Evolutionary conservation across 2,329 filamentous ascomycete genomes (phyloP).

Genomic region (Phaeosphaeriaceae sp.): DNA sequence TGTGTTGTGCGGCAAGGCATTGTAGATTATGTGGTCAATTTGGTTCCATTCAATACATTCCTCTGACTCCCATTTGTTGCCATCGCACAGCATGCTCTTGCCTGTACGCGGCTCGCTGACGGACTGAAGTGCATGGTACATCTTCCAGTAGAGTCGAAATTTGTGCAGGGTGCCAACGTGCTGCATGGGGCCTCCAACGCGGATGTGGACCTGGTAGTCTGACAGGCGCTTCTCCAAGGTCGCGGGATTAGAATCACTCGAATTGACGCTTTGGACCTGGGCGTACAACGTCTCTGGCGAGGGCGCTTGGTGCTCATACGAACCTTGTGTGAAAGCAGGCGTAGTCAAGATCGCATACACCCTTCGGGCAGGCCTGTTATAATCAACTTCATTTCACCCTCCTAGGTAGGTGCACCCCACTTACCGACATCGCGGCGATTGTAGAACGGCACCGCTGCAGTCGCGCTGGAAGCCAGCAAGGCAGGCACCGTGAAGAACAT

Average conservation of each 20-base stretch:
- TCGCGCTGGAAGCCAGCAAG: not conserved
- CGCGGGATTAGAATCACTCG: too few species aligned
- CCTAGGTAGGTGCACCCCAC: not conserved
- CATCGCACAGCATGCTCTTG: not conserved
- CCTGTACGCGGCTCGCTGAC: not conserved
- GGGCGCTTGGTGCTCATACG: too few species aligned
- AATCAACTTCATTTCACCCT: too few species aligned
- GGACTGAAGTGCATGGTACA: not conserved
- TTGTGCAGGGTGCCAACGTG: constrained; percentile 5
- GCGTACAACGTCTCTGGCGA: too few species aligned
- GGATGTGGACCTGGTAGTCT: constrained; percentile 1
- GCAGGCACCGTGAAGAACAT: not conserved
- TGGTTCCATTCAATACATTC: constrained; percentile 2
- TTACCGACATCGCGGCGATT: constrained; percentile 1
- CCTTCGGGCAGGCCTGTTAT: too few species aligned
- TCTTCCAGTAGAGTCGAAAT: constrained; percentile 3
- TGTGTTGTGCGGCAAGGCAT: not conserved
- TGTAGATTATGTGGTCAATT: constrained; percentile 5
- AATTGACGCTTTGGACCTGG: too few species aligned
- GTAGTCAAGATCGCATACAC: too few species aligned
- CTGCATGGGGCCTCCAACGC: not conserved
- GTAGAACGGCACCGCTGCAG: not conserved
- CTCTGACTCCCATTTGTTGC: too few species aligned
- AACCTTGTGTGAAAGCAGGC: too few species aligned
- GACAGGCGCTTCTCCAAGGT: too few species aligned